phyloP scores from a whole-genome alignment of 345 rosid species.

The Dipteronia sinensis region DNA sequence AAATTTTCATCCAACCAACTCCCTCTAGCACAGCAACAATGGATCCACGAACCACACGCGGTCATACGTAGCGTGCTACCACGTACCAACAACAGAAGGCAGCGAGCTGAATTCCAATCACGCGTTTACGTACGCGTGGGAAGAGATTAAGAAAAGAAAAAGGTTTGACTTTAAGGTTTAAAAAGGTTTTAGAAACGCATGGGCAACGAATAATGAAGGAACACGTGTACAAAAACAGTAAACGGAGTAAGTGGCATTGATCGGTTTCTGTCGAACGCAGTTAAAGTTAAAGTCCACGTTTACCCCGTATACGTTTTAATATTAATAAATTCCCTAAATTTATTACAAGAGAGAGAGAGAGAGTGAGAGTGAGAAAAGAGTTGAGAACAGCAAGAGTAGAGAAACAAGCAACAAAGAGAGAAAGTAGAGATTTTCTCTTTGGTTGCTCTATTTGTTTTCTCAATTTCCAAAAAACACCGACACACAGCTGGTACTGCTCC shows the following conservation, averaged over 20 bases:
- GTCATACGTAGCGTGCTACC: not conserved
- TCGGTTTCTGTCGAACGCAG: slow-evolving; percentile 32
- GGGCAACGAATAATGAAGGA: not conserved
- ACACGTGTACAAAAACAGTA: slow-evolving; percentile 38
- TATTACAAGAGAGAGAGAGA: slow-evolving; percentile 34
- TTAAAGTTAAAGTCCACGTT: slow-evolving; percentile 32
- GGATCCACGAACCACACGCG: not conserved
- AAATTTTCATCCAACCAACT: not conserved
- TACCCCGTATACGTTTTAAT: slow-evolving; percentile 44
- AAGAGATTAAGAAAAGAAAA: not conserved
- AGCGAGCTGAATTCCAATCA: too few relatives aligned
- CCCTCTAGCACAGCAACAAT: not conserved
- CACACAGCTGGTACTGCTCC: slow-evolving; percentile 15
- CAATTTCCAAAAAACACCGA: slow-evolving; percentile 24
- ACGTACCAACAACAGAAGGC: not conserved
- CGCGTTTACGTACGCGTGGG: not conserved
- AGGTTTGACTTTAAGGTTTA: slow-evolving; percentile 36
- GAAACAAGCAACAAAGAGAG: slow-evolving; percentile 22
- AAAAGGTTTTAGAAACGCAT: slow-evolving; percentile 24
- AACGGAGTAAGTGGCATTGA: slow-evolving; percentile 26
- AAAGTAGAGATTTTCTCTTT: slow-evolving; percentile 11
- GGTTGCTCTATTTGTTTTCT: slow-evolving; percentile 7
- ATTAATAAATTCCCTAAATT: slow-evolving; percentile 49
- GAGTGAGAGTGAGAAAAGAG: not conserved
- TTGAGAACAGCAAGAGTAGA: slow-evolving; percentile 16